These are phyloP conservation scores for Suillus fuscotomentosus DNA, from an alignment of 768 basidiomycete species.

Conservation along the genomic window DNA sequence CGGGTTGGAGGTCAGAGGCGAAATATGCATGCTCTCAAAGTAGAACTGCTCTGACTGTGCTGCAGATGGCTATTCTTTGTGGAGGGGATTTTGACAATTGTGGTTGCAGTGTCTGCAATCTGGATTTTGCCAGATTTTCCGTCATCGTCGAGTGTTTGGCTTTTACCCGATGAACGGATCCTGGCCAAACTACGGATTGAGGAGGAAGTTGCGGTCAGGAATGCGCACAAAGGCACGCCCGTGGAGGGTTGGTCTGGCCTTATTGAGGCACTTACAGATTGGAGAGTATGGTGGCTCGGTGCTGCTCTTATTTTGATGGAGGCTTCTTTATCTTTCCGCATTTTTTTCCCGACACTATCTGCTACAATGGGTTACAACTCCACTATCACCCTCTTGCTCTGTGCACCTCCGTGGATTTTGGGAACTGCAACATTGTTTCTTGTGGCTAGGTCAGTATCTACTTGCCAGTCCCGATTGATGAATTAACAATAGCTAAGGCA, in stretches of 20 bases:
- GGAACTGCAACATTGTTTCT: slow-evolving; percentile 55
- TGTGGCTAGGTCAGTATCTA: slow-evolving; percentile 42
- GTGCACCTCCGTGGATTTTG: slow-evolving; percentile 73
- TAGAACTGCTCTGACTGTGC: neutral
- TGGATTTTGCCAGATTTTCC: slow-evolving; percentile 77
- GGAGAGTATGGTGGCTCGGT: slow-evolving; percentile 82
- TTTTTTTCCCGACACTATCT: slow-evolving; percentile 75
- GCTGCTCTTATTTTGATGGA: slow-evolving; percentile 54
- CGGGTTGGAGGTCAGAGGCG: slow-evolving; percentile 66
- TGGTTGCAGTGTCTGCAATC: slow-evolving; percentile 47
- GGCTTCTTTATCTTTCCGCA: slow-evolving; percentile 68
- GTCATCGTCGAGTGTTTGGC: slow-evolving; percentile 53
- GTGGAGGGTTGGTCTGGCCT: slow-evolving; percentile 43
- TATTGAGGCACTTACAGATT: slow-evolving; percentile 58
- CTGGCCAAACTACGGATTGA: slow-evolving; percentile 59
- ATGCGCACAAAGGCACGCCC: slow-evolving; percentile 41
- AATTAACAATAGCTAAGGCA: slow-evolving; percentile 40
- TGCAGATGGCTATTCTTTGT: slow-evolving; percentile 69
- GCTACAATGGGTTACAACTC: slow-evolving; percentile 65
- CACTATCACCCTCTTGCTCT: slow-evolving; percentile 66
- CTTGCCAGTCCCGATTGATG: neutral
- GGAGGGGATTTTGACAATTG: slow-evolving; percentile 57
- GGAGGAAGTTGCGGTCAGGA: slow-evolving; percentile 57
- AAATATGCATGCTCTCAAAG: neutral
- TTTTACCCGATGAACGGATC: slow-evolving; percentile 50